Evolutionary conservation across 306 rosid genomes (phyloP).

Genomic region (Lupinus albus): DNA sequence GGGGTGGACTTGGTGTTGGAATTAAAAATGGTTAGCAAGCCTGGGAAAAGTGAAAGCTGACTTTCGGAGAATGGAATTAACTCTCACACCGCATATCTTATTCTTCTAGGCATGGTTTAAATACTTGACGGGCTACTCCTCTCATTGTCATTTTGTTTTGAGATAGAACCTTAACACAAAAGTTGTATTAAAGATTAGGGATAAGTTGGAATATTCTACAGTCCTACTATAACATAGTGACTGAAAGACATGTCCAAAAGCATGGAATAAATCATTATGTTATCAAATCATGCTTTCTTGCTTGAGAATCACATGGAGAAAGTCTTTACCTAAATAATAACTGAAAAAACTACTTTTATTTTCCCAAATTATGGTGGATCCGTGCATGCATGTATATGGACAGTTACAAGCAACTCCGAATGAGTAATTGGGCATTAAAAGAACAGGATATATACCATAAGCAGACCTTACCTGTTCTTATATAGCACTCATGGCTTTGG

Average conservation of each 20-base stretch:
- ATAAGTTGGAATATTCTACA: neutral
- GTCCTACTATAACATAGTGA: neutral
- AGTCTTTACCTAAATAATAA: neutral
- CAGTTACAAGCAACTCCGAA: neutral
- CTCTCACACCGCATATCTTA: no score
- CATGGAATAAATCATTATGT: slow-evolving; percentile 5
- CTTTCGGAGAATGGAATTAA: no score
- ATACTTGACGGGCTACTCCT: no score
- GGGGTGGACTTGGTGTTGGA: no score
- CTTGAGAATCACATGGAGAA: slow-evolving; percentile 1
- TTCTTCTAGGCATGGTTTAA: no score
- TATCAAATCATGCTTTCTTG: slow-evolving; percentile 30
- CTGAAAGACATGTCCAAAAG: neutral
- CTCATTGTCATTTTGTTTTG: no score
- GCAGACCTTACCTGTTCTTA: slow-evolving; percentile 75
- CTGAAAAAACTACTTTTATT: neutral
- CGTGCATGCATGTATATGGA: neutral
- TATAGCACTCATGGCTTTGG: slow-evolving; percentile 92
- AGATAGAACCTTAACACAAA: no score
- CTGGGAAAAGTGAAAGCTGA: no score
- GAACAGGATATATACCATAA: slow-evolving; percentile 27
- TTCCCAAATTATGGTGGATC: slow-evolving; percentile 22
- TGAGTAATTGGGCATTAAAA: slow-evolving; percentile 22
- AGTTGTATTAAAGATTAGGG: slow-evolving; percentile 14
- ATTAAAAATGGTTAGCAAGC: no score